Evolutionary conservation across 148 eudicot genomes (phyloP).

Genomic region (Chenopodium formosanum): DNA sequence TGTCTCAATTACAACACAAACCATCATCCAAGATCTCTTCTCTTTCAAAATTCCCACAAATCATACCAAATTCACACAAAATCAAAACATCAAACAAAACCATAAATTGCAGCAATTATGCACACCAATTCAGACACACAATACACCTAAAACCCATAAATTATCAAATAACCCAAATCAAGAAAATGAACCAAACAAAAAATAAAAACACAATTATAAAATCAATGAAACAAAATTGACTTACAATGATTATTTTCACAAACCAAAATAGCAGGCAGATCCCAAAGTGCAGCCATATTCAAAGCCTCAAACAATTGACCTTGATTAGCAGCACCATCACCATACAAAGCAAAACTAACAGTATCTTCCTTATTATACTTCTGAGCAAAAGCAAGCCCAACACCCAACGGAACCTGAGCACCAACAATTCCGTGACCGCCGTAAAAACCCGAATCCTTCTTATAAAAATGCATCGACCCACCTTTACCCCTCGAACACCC

Average conservation of each 20-base stretch:
- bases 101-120: too few species aligned
- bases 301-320: constrained; percentile 94
- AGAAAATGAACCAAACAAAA: not conserved
- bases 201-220: not conserved
- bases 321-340: constrained; percentile 98
- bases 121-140: not conserved
- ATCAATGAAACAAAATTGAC: not conserved
- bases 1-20: too few species aligned
- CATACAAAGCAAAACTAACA: constrained; percentile 75
- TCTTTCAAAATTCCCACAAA: not conserved
- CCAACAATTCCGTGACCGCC: constrained; percentile 99
- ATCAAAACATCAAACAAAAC: too few species aligned
- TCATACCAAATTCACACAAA: not conserved
- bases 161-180: not conserved
- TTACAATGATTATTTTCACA: constrained; percentile 97
- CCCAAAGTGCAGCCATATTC: constrained; percentile 97
- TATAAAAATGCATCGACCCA: constrained; percentile 96
- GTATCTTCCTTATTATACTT: constrained; percentile 79
- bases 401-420: constrained; percentile 84
- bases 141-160: not conserved
- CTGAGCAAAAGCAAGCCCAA: constrained; percentile 90
- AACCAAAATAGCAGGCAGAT: constrained; percentile 89
- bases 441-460: constrained; percentile 70
- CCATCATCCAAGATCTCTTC: too few species aligned
- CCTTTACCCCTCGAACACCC: constrained; percentile 98